A percentile compares a stretch with the other conserved stretches of the same genome.
Conservation (phyloP, 345 rosid genomes). For the Aurinia saxatilis region DNA sequence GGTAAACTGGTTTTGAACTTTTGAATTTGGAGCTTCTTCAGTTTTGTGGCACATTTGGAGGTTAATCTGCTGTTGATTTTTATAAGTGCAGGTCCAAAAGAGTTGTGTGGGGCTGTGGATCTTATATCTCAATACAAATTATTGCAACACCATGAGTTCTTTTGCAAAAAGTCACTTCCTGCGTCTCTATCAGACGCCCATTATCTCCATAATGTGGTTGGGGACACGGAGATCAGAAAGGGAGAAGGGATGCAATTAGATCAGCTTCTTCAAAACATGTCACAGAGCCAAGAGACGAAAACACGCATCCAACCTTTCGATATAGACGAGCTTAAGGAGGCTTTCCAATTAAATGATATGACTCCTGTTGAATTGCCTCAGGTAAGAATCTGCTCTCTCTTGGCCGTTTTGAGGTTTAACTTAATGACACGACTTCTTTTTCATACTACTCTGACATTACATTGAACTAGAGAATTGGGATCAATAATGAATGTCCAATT, state of each 20-base stretch:
- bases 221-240: conserved; percentile 76
- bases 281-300: conserved; percentile 38
- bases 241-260: conserved; percentile 90
- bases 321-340: conserved; percentile 60
- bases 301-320: conserved; percentile 62
- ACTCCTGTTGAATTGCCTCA: conserved; percentile 55
- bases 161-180: conserved; percentile 83
- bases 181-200: conserved; percentile 64
- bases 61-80: conserved; percentile 2
- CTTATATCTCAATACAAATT: conserved; percentile 73
- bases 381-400: conserved; percentile 36
- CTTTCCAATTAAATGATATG: conserved; percentile 66
- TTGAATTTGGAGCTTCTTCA: not conserved
- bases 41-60: not conserved
- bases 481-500: not conserved
- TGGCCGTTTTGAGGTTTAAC: not conserved
- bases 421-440: not conserved
- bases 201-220: conserved; percentile 76
- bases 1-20: conserved; percentile 8
- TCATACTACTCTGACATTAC: not conserved
- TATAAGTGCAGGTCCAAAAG: conserved; percentile 54
- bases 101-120: conserved; percentile 76
- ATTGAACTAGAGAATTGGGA: not conserved
- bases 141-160: conserved; percentile 63
- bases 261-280: conserved; percentile 53